Base-by-base conservation (phyloP, 805 yeast genomes). In the Teunomyces cretensis region DNA sequence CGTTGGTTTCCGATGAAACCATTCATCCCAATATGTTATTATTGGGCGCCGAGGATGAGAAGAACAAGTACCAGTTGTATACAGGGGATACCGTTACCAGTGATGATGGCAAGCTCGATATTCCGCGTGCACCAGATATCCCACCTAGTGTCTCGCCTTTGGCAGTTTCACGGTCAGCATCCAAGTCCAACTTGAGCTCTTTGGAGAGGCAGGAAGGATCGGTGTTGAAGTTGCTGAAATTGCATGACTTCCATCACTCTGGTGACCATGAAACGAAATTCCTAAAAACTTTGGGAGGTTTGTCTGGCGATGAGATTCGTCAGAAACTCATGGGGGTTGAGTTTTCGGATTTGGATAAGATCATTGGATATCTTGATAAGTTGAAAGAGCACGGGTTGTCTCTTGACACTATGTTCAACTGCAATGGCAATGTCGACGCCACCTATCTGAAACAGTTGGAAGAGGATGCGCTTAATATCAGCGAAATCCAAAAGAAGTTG, bases 201-300 rank as follows among this genome's bases (percentile, higher is more conserved):
- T 53, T 71, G 43, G 69, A 72, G 44, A 62, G 63, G 44, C 69
- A 70, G 46, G 78, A 74, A 56, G 78, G 77, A 5, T 64, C 70
- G 11, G 61, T 65, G 6, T 58, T 71, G 61, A 72, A 65, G 53
- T 53, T 71, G 32, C 56, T 59, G 53, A 61, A 57, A 46, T 54
- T 67, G 19, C 58, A 55, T 19, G 61, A 59, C 37, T 62, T 41
- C 40, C 58, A 53, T 36, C 36, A 38, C 44, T 9, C 47, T 5
- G 40, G 44, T 13, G 39, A 33, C 11, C 43, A 42, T 14, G 37
- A 43, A 7, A 30, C 12, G 6, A 37, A 40, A 14, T 42, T 48
- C 17, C 39, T 51, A 9, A 42, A 49, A 12, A 37, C 46, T 6
- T 53, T 58, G 27, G 47, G 46, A 2, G 49, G 52, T 2, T 45